Evolutionary conservation across 2,329 filamentous ascomycete species (phyloP).

Genomic region (Dothideomycetes sp.): DNA sequence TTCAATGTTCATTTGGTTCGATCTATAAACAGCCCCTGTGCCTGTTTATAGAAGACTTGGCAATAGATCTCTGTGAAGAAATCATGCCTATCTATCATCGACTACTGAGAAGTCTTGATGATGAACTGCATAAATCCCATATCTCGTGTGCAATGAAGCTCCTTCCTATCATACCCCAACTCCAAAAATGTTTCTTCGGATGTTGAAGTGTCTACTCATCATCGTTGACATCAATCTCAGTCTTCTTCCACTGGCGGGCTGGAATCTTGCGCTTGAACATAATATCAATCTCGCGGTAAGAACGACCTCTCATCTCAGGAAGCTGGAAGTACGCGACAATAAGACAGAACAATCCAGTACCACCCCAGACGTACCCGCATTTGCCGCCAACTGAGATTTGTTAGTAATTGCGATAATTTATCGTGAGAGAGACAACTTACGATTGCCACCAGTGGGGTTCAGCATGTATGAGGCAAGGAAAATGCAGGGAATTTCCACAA

Average conservation of each 20-base stretch:
- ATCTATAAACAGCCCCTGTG: no score
- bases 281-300: conserved; percentile 53
- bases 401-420: conserved; percentile 16
- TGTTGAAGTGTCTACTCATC: conserved; percentile 57
- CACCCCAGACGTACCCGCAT: conserved; percentile 51
- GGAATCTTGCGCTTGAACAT: conserved; percentile 43
- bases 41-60: no score
- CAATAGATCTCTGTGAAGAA: no score
- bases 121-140: no score
- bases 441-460: conserved; percentile 33
- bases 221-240: conserved; percentile 45
- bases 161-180: no score
- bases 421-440: conserved; percentile 7
- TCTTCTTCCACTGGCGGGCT: conserved; percentile 46
- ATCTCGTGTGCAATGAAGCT: no score
- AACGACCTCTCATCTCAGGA: conserved; percentile 47
- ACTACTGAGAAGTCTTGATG: no score
- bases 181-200: no score
- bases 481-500: conserved; percentile 55
- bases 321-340: conserved; percentile 34
- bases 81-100: no score
- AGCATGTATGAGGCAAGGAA: conserved; percentile 52
- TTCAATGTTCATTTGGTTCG: no score
- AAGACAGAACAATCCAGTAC: conserved; percentile 45
- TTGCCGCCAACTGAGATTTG: conserved; percentile 30